Conservation (phyloP, 352 stramenopile genomes). For the Globisporangium abappressorium region DNA sequence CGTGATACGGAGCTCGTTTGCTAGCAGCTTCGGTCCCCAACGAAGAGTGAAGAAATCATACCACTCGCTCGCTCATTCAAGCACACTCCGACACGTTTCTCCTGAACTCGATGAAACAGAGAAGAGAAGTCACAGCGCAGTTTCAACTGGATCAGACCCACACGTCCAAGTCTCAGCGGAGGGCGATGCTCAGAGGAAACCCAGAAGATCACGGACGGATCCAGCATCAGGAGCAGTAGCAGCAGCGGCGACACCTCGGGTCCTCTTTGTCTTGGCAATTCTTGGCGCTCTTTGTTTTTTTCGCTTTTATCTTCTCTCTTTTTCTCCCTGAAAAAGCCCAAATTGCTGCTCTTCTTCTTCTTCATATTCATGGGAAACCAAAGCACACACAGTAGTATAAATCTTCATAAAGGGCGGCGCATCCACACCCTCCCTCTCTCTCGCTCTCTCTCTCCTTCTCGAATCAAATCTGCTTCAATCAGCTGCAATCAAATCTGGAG, state of each 20-base stretch:
- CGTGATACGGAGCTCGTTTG: not conserved
- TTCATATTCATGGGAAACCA: constrained; percentile 16
- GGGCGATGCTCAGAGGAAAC: not conserved
- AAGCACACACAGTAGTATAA: constrained; percentile 48
- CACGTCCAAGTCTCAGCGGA: not conserved
- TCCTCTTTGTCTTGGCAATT: constrained; percentile 7
- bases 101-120: not conserved
- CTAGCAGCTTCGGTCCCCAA: not conserved
- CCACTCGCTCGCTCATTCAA: not conserved
- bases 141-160: not conserved
- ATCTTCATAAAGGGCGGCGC: constrained; percentile 17
- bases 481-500: not conserved
- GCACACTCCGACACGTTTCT: not conserved
- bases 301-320: constrained; percentile 8
- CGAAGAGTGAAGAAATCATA: not conserved
- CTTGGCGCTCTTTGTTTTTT: constrained; percentile 13
- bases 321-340: constrained; percentile 14
- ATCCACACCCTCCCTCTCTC: not conserved
- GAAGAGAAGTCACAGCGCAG: not conserved
- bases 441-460: constrained; percentile 10
- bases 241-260: not conserved
- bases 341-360: not conserved
- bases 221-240: constrained; percentile 1
- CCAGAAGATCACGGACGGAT: not conserved
- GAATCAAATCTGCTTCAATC: constrained; percentile 12